Conservation (phyloP, 1,284 basidiomycete species). For the Singerocomus inundabilis region DNA sequence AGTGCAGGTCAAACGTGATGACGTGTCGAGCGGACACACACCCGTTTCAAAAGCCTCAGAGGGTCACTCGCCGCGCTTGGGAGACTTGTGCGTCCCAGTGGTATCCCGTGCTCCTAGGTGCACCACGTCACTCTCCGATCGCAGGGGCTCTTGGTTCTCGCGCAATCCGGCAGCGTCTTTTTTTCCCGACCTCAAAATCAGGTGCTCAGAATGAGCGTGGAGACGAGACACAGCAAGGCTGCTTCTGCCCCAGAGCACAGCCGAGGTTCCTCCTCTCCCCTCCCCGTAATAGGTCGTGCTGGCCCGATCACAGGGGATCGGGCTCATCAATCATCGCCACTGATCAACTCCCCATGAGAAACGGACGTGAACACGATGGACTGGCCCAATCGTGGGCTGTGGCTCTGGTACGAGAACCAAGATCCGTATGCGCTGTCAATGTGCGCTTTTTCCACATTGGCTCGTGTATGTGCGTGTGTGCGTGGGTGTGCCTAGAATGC, state of each 20-base stretch:
- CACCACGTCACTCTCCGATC: background rate
- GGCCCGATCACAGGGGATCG: slow-evolving; percentile 24
- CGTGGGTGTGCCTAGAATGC: background rate
- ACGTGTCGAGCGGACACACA: background rate
- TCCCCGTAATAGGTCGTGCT: background rate
- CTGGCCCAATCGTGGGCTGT: background rate
- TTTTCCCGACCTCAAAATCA: slow-evolving; percentile 19
- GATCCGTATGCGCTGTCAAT: slow-evolving; percentile 6
- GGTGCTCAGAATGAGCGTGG: slow-evolving; percentile 27
- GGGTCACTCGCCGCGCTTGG: too few relatives aligned
- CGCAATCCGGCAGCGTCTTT: background rate
- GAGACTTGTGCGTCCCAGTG: background rate
- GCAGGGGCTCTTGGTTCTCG: background rate
- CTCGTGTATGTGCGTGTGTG: background rate
- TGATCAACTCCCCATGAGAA: slow-evolving; percentile 14
- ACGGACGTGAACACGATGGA: background rate
- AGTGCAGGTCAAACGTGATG: too few relatives aligned
- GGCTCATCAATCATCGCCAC: slow-evolving; percentile 38
- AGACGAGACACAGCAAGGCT: slow-evolving; percentile 41
- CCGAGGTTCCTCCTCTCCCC: too few relatives aligned
- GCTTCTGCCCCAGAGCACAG: background rate
- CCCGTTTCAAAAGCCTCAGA: background rate
- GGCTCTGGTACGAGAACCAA: slow-evolving; percentile 1
- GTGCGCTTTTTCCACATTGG: too few relatives aligned
- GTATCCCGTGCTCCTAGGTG: background rate